Conservation (phyloP, 1,284 basidiomycete species). For the Grifola frondosa region DNA sequence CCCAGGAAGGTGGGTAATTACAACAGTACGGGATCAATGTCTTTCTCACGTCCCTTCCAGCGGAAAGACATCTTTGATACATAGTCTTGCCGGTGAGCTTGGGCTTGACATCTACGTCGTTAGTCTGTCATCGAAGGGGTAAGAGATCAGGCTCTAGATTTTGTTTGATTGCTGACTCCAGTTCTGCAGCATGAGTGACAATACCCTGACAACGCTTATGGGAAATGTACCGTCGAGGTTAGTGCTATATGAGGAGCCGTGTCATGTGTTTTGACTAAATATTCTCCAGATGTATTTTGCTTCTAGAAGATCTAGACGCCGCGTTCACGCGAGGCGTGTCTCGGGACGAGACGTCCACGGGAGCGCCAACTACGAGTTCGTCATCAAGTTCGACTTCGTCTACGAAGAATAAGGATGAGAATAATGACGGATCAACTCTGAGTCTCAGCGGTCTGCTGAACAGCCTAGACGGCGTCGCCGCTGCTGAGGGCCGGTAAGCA, state of each 20-base stretch:
- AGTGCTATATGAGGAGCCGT: constrained; percentile 17
- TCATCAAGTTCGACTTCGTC: constrained; percentile 39
- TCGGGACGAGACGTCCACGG: constrained; percentile 76
- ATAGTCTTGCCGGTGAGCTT: constrained; percentile 82
- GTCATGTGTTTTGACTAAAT: constrained; percentile 13
- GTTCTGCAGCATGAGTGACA: constrained; percentile 76
- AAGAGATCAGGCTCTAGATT: constrained; percentile 24
- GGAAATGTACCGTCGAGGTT: constrained; percentile 80
- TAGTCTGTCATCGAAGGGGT: constrained; percentile 82
- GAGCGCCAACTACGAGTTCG: constrained; percentile 52
- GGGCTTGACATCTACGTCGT: constrained; percentile 88
- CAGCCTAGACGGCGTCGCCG: constrained; percentile 84
- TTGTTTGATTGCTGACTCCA: constrained; percentile 7
- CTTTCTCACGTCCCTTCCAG: constrained; percentile 35
- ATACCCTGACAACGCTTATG: constrained; percentile 79
- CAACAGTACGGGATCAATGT: constrained; percentile 15
- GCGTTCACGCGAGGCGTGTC: constrained; percentile 82
- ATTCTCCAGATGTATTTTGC: constrained; percentile 71
- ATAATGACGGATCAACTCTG: constrained; percentile 73
- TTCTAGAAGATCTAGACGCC: constrained; percentile 86
- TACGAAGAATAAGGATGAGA: constrained; percentile 40
- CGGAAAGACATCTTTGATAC: constrained; percentile 82
- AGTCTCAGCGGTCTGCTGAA: constrained; percentile 81
- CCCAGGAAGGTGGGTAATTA: constrained; percentile 64
- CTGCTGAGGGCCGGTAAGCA: constrained; percentile 78